These are phyloP conservation scores for Gentiana dahurica DNA, from an alignment of 257 asterid species.

Conservation along the genomic window DNA sequence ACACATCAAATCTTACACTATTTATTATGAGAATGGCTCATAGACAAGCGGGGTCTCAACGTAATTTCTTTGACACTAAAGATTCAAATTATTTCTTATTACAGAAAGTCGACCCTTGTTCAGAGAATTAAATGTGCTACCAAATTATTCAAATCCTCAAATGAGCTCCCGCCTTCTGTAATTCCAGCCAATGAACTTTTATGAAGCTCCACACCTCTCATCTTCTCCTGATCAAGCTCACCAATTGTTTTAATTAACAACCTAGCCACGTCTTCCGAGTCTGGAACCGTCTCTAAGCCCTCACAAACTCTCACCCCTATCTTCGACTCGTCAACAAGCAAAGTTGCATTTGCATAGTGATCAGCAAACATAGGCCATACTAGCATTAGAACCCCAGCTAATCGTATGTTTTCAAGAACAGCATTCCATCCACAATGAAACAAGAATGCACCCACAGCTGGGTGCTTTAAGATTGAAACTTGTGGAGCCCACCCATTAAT, in stretches of 20 bases:
- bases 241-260: conserved; percentile 17
- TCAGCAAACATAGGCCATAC: conserved; percentile 91
- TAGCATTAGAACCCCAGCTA: conserved; percentile 54
- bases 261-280: conserved; percentile 26
- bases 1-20: no score
- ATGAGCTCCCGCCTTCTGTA: conserved; percentile 44
- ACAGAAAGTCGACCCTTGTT: no score
- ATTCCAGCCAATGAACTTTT: conserved; percentile 37
- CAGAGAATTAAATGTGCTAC: conserved; percentile 8
- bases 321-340: conserved; percentile 46
- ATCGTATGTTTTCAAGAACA: conserved; percentile 28
- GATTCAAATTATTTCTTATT: no score
- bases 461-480: conserved; percentile 42
- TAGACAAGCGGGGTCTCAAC: no score
- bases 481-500: conserved; percentile 81
- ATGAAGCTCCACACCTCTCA: conserved; percentile 7
- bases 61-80: no score
- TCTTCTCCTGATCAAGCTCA: conserved; percentile 22
- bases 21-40: no score
- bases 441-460: conserved; percentile 27
- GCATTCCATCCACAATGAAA: conserved; percentile 89
- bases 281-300: conserved; percentile 37
- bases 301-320: conserved; percentile 53
- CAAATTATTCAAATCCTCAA: conserved; percentile 29
- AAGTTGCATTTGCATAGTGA: conserved; percentile 45